Evolutionary conservation across 225 moss, liverwort and hornwort genomes (phyloP), one percentile per base, ranked within the genome.

Genomic region (Sphagnum tenellum): DNA sequence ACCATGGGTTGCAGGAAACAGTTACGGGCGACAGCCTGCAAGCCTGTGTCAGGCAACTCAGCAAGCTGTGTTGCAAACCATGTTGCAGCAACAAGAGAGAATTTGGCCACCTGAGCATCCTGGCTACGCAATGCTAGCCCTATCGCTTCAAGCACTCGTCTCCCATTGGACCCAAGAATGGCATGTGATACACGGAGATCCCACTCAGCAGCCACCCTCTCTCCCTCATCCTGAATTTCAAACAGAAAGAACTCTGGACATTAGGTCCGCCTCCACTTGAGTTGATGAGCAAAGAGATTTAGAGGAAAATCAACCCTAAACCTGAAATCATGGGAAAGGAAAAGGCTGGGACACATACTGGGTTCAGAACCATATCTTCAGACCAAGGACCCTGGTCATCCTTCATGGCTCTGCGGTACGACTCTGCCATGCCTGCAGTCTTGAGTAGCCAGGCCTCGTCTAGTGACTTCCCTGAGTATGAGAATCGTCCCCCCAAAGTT

Each of bases 401-500:
- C 8, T 75, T 69, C 67, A 64, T 70, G 57, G 63, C 66, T 49
- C 72, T 45, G 44, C 50, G 52, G 48, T 49, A 64, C 14, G 29
- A 8, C 67, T 78, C 59, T 8, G 71, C 59, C 45, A 81, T 59
- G 62, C 81, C 84, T 12, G 81, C 75, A 61, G 9, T 61, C 64
- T 73, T 78, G 3, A 85, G 70, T 4, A 85, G 68, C 7, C 58
- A 48, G 6, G 71, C 68, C 68, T 85, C 84, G 55, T 73, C 74
- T 54, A 72, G 29, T 44, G 80, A 62, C 71, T 66, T 75, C 55
- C 84, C 84, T 48, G 63, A 68, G 29, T 9, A 46, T 4, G 78
- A 66, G 69, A 73, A 85, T 45, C 84, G 77, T 7, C 84, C 84
- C 72, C 80, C 69, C n/a, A 85, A 59, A 56, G 84, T 71, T 48